Conservation (phyloP, 331 rosid genomes). For the Rosa hybrid region DNA sequence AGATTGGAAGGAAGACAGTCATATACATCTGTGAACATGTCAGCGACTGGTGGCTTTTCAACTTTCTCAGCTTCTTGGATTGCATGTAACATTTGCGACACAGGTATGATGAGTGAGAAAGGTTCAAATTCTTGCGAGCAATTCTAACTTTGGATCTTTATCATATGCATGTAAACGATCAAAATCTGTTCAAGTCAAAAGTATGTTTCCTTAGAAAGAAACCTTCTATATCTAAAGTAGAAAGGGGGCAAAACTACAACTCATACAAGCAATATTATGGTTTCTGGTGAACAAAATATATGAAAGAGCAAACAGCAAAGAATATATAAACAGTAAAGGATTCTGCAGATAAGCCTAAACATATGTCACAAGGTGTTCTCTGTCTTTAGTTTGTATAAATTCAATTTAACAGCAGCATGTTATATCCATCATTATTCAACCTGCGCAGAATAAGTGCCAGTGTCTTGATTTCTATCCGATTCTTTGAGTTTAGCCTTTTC, state of each 20-base stretch:
- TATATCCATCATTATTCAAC: background rate
- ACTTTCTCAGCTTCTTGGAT: slow-evolving; percentile 83
- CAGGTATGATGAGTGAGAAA: slow-evolving; percentile 20
- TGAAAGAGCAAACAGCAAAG: background rate
- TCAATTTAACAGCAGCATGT: background rate
- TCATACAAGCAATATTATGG: background rate
- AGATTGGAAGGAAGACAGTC: slow-evolving; percentile 72
- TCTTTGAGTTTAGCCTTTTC: background rate
- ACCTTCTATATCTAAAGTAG: background rate
- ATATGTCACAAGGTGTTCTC: background rate
- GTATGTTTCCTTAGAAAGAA: background rate
- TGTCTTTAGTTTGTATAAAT: background rate
- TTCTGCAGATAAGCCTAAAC: background rate
- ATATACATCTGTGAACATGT: slow-evolving; percentile 77
- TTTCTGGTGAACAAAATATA: background rate
- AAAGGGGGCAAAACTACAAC: background rate
- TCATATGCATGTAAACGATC: background rate
- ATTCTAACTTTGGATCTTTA: background rate
- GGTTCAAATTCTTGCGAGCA: background rate
- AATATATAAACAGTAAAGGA: background rate
- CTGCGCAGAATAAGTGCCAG: background rate
- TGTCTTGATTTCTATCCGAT: background rate
- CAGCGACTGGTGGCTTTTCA: slow-evolving; percentile 71
- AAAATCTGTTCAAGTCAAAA: background rate
- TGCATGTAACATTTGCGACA: slow-evolving; percentile 62